phyloP scores from a whole-genome alignment of 148 eudicot genomes.

The Euryodendron excelsum region DNA sequence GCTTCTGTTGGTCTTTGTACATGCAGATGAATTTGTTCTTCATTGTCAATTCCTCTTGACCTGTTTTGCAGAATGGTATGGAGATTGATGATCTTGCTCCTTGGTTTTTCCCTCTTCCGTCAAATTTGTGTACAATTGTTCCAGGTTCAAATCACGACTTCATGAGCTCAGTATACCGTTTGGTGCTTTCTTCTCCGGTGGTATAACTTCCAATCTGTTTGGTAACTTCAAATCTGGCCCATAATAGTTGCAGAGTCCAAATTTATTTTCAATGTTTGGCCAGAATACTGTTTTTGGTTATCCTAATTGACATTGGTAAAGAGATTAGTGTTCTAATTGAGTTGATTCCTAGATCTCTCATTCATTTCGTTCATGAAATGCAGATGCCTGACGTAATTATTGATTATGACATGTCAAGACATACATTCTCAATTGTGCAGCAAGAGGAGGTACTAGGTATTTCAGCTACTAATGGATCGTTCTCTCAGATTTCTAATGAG shows the following conservation, averaged over 20 bases:
- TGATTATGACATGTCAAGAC: conserved; percentile 75
- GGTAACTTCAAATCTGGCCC: not conserved
- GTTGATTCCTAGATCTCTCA: conserved; percentile 1
- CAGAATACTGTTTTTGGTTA: not conserved
- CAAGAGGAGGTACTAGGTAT: conserved; percentile 73
- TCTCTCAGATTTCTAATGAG: conserved; percentile 17
- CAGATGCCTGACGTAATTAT: conserved; percentile 91
- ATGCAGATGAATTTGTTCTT: not conserved
- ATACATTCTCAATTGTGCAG: conserved; percentile 54
- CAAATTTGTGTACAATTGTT: conserved; percentile 51
- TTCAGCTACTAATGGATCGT: conserved; percentile 19
- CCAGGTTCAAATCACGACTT: conserved; percentile 93
- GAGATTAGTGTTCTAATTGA: not conserved
- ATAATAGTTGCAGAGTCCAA: not conserved
- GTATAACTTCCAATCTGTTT: conserved; percentile 38
- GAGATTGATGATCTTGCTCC: conserved; percentile 62
- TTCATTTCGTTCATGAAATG: conserved; percentile 18
- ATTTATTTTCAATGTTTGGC: not conserved
- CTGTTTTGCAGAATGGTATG: conserved; percentile 46
- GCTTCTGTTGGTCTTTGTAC: not conserved
- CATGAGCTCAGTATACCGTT: conserved; percentile 61
- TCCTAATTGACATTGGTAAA: not conserved
- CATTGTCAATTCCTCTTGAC: conserved; percentile 3
- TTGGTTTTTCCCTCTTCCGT: conserved; percentile 83
- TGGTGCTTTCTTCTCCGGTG: conserved; percentile 89